Base-by-base conservation (phyloP, 345 rosid species). In the Sonneratia alba region DNA sequence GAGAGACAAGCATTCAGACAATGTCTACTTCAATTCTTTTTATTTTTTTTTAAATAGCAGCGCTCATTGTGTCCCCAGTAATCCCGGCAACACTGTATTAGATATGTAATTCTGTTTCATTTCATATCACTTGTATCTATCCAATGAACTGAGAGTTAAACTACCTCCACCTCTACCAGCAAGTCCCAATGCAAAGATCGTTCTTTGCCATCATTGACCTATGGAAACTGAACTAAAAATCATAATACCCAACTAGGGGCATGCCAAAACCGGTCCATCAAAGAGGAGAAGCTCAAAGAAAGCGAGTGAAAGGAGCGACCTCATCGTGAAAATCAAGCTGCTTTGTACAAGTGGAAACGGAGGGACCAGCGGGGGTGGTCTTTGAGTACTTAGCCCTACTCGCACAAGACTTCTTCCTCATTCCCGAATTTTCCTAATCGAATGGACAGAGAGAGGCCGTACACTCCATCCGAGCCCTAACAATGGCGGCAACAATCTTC, bases 131-230 rank as follows among this genome's bases (percentile, higher is more conserved):
- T n/a, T 6, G 32, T 6, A 22, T 19, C 32, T n/a, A n/a, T 57
- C 34, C 63, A n/a, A 22, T 21, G 34, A 22, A n/a, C 11, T 57
- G 63, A 57, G 3, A 6, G 3, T 57, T 19, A 53, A 5, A 57
- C 63, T 22, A 8, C 63, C 63, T 4, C 63, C 27, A 56, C 5
- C 27, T 56, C 24, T 18, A n/a, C 13, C 34, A 22, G 63, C 32
- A 57, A 57, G 63, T n/a, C 63, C 5, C 63, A 57, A 57, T n/a
- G 32, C 63, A 57, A 57, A 57, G 63, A 5, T 57, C 63, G 63
- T n/a, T 22, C 34, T 22, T 57, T 22, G 21, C 63, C 32, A 57
- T n/a, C 2, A 57, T 10, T 2, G 34, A n/a, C 63, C 63, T 9
- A 22, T 8, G 8, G 14, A n/a, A n/a, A 2, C 6, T 10, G 34